Evolutionary conservation across 352 stramenopile species (phyloP).

Genomic region (Phytophthora boehmeriae): DNA sequence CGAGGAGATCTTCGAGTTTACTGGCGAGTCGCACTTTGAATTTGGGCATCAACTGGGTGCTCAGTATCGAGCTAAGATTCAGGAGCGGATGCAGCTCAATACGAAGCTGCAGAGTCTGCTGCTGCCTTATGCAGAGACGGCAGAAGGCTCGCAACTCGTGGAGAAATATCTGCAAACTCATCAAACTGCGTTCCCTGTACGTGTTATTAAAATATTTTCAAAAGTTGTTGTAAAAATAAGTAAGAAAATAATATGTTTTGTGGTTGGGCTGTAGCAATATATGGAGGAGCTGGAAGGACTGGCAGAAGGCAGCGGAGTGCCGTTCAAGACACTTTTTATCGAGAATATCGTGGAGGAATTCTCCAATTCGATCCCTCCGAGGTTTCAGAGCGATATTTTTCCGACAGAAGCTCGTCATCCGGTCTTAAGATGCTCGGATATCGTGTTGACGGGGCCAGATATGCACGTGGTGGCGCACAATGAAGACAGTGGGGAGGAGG

Average conservation of each 20-base stretch:
- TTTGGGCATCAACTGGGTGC: conserved; percentile 60
- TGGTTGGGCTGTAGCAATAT: conserved; percentile 47
- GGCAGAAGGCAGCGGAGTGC: conserved; percentile 55
- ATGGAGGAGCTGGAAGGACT: conserved; percentile 71
- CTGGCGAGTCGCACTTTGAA: conserved; percentile 64
- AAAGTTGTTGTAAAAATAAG: background rate
- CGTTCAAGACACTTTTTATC: conserved; percentile 74
- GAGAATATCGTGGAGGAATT: conserved; percentile 83
- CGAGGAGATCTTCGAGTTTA: conserved; percentile 59
- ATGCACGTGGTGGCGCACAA: conserved; percentile 73
- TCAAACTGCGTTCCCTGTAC: conserved; percentile 55
- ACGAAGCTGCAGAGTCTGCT: conserved; percentile 63
- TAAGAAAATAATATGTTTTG: background rate
- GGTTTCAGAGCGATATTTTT: conserved; percentile 35
- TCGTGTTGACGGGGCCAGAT: conserved; percentile 54
- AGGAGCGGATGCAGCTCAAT: conserved; percentile 42
- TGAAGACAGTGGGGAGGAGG: conserved; percentile 55
- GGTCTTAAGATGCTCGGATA: conserved; percentile 67
- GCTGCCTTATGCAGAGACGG: conserved; percentile 57
- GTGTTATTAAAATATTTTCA: conserved; percentile 10
- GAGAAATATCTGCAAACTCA: conserved; percentile 54
- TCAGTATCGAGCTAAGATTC: conserved; percentile 59
- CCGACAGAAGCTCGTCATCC: conserved; percentile 24
- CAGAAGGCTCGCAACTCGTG: conserved; percentile 42
- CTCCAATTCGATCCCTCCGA: conserved; percentile 53